A percentile compares a stretch with the other conserved stretches of the same genome.
These are phyloP conservation scores for Rhizopogon roseolus DNA, from an alignment of 768 basidiomycete species.

Conservation along the genomic window DNA sequence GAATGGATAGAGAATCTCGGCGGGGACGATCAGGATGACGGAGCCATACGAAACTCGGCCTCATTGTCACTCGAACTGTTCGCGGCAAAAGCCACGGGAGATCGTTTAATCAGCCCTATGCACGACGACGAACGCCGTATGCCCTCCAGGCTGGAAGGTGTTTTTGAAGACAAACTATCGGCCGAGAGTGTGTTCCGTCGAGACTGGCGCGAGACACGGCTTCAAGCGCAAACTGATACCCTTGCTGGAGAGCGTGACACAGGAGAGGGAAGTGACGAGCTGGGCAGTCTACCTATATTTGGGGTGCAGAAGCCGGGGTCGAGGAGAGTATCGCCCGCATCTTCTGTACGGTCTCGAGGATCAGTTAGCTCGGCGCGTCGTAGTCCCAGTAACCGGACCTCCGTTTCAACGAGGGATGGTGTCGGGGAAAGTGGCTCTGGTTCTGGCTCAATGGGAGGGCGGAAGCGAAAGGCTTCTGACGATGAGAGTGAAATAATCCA, in stretches of 20 bases:
- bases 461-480: constrained; percentile 52
- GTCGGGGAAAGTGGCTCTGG: constrained; percentile 5
- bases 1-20: constrained; percentile 83
- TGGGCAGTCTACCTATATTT: constrained; percentile 23
- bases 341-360: constrained; percentile 41
- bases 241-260: constrained; percentile 9
- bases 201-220: constrained; percentile 74
- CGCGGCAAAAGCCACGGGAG: constrained; percentile 59
- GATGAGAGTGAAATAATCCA: constrained; percentile 55
- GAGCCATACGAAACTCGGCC: constrained; percentile 57
- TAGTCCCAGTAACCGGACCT: constrained; percentile 46
- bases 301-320: constrained; percentile 16
- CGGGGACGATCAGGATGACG: constrained; percentile 34
- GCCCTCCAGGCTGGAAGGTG: constrained; percentile 30
- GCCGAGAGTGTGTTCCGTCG: constrained; percentile 63
- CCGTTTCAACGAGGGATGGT: constrained; percentile 45
- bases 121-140: constrained; percentile 10
- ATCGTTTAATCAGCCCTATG: constrained; percentile 32
- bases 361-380: constrained; percentile 32
- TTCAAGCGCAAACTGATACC: constrained; percentile 20
- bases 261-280: constrained; percentile 26
- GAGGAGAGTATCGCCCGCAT: constrained; percentile 42
- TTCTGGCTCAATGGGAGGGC: background rate
- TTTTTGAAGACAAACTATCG: constrained; percentile 62
- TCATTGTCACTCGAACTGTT: constrained; percentile 74